Conservation (phyloP, 192 early-diverging fungal genomes). For the Mortierella hygrophila region DNA sequence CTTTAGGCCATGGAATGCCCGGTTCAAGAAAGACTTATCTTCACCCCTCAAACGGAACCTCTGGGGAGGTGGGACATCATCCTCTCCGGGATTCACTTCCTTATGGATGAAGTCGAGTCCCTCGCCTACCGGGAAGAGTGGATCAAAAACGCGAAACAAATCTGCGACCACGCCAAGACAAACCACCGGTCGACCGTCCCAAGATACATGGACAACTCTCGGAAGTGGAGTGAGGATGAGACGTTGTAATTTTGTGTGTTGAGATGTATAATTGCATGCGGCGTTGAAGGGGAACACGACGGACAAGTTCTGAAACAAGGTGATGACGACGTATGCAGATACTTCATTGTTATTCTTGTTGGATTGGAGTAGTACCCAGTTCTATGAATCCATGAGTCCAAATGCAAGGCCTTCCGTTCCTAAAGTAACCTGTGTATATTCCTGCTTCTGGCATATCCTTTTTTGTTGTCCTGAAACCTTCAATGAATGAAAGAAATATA, state of each 20-base stretch:
- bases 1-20: not conserved
- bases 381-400: not conserved
- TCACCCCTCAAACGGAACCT: conserved; percentile 1
- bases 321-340: not conserved
- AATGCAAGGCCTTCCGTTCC: not conserved
- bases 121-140: not conserved
- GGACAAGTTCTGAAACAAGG: not conserved
- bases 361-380: not conserved
- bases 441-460: not conserved
- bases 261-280: not conserved
- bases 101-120: conserved; percentile 7
- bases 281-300: conserved; percentile 1
- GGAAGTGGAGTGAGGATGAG: not conserved
- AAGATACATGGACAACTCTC: not conserved
- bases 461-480: not conserved
- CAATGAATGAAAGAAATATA: too few relatives aligned
- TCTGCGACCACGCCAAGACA: not conserved
- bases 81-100: not conserved
- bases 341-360: not conserved
- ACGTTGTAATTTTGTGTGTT: not conserved
- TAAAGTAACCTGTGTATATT: not conserved
- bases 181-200: not conserved
- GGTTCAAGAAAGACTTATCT: not conserved
- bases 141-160: not conserved
- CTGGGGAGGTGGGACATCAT: not conserved